These are phyloP conservation scores for Diatrype stigma DNA, from an alignment of 2,329 filamentous ascomycete genomes.

Conservation along the genomic window DNA sequence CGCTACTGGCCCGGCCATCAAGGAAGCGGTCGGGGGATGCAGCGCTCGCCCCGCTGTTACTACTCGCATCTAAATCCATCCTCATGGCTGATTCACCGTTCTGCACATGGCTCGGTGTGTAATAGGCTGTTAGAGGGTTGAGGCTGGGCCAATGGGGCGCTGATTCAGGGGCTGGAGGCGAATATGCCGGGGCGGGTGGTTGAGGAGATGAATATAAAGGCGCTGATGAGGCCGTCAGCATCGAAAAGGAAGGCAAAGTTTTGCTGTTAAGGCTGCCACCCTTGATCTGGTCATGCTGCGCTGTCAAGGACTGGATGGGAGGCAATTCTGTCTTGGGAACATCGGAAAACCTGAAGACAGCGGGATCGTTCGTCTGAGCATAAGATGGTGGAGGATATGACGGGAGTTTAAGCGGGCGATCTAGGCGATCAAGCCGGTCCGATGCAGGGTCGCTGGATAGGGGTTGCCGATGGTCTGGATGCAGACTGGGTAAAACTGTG, in stretches of 20 bases:
- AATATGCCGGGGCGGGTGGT: slow-evolving; percentile 23
- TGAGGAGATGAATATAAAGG: slow-evolving; percentile 22
- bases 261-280: slow-evolving; percentile 19
- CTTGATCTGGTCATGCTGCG: slow-evolving; percentile 18
- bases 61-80: slow-evolving; percentile 45
- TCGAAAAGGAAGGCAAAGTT: slow-evolving; percentile 39
- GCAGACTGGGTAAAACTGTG: slow-evolving; percentile 8
- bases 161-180: slow-evolving; percentile 21
- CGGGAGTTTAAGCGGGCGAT: slow-evolving; percentile 29
- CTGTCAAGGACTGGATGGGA: slow-evolving; percentile 34
- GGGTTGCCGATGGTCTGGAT: slow-evolving; percentile 16
- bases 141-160: slow-evolving; percentile 43
- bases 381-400: slow-evolving; percentile 35
- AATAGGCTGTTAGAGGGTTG: slow-evolving; percentile 47
- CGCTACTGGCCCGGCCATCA: slow-evolving; percentile 44
- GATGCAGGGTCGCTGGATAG: slow-evolving; percentile 15
- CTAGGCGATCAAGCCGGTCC: slow-evolving; percentile 21
- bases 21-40: slow-evolving; percentile 43
- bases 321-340: slow-evolving; percentile 35
- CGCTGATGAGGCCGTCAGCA: slow-evolving; percentile 31
- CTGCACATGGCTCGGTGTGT: slow-evolving; percentile 40
- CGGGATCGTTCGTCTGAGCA: slow-evolving; percentile 30
- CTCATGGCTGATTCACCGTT: slow-evolving; percentile 40
- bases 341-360: slow-evolving; percentile 29
- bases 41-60: slow-evolving; percentile 36